These are phyloP conservation scores for Tulasnella sp. DNA, from an alignment of 768 basidiomycete genomes.

Conservation along the genomic window DNA sequence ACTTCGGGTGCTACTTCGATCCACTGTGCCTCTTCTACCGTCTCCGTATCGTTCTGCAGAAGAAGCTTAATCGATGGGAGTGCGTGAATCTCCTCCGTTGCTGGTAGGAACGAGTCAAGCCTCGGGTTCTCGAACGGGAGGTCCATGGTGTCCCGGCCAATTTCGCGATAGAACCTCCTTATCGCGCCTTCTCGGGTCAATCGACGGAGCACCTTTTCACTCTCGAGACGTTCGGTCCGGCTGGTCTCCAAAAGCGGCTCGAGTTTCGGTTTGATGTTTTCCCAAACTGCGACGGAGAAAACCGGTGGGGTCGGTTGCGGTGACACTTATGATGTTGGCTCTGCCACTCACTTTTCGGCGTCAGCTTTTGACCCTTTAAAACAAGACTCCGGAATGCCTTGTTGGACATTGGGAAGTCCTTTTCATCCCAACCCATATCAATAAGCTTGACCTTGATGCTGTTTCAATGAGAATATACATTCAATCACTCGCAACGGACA, in stretches of 20 bases:
- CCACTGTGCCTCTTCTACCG: background rate
- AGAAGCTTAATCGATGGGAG: background rate
- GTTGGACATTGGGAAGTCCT: background rate
- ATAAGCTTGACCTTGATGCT: constrained; percentile 1
- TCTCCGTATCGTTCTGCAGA: background rate
- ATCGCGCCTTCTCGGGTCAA: background rate
- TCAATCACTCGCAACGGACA: background rate
- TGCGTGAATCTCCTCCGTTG: background rate
- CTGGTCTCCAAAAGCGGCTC: background rate
- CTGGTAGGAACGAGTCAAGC: background rate
- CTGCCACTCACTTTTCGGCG: background rate
- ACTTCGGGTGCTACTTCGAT: background rate
- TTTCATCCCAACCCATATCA: background rate
- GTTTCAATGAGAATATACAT: background rate
- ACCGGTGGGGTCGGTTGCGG: background rate
- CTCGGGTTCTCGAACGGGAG: background rate
- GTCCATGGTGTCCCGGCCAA: background rate
- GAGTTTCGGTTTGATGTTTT: background rate
- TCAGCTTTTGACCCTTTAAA: background rate
- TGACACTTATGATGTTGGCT: background rate
- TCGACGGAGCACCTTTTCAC: background rate
- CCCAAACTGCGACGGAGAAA: background rate
- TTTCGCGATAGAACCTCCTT: background rate
- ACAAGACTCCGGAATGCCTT: background rate
- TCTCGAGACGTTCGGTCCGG: background rate